Evolutionary conservation across 2,329 filamentous ascomycete genomes (phyloP).

Genomic region (Microdochium trichocladiopsis): DNA sequence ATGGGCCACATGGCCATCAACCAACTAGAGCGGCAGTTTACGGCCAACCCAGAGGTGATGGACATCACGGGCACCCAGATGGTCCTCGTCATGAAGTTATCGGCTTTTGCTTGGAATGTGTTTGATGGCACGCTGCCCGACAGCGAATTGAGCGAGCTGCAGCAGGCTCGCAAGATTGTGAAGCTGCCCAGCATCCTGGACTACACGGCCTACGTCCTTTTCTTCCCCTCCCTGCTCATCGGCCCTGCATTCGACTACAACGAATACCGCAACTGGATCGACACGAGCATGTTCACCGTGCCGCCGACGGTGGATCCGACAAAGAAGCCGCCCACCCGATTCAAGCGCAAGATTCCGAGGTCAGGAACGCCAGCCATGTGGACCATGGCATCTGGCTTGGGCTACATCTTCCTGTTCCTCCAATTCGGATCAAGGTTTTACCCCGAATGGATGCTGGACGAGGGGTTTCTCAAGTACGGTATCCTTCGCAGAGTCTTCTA

Average conservation of each 20-base stretch:
- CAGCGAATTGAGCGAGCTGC: constrained; percentile 74
- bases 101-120: constrained; percentile 95
- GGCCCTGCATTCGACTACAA: constrained; percentile 93
- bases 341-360: constrained; percentile 86
- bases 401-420: constrained; percentile 76
- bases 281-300: constrained; percentile 89
- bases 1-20: constrained; percentile 94
- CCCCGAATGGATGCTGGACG: constrained; percentile 54
- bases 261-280: constrained; percentile 88
- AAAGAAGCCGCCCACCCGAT: constrained; percentile 78
- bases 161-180: constrained; percentile 73
- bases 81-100: constrained; percentile 97
- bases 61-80: constrained; percentile 97
- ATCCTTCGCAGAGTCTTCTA: constrained; percentile 70
- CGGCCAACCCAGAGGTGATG: constrained; percentile 56
- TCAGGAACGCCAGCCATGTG: constrained; percentile 77
- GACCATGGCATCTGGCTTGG: constrained; percentile 66
- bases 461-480: constrained; percentile 58
- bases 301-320: constrained; percentile 74
- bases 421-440: constrained; percentile 63
- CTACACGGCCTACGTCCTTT: constrained; percentile 85
- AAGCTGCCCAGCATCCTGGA: constrained; percentile 71
- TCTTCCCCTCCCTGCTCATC: constrained; percentile 85
- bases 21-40: constrained; percentile 75
- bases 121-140: constrained; percentile 81